Evolutionary conservation across 257 asterid genomes (phyloP).

Genomic region (Salvia miltiorrhiza): DNA sequence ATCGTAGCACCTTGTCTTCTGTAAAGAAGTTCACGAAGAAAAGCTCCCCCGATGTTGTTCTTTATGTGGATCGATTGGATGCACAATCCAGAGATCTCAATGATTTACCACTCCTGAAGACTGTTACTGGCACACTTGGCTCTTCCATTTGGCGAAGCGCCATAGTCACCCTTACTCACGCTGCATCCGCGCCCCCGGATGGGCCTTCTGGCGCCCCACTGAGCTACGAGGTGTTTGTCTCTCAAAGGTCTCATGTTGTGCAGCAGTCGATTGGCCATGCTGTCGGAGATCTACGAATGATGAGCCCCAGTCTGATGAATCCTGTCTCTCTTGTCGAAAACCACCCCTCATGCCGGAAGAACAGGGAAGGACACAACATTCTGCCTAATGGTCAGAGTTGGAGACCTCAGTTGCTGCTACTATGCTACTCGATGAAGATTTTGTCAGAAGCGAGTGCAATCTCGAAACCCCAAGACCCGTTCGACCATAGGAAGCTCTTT

Average conservation of each 20-base stretch:
- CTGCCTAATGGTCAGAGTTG: constrained; percentile 93
- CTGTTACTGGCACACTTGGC: constrained; percentile 65
- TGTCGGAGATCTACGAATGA: constrained; percentile 79
- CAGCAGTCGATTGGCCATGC: constrained; percentile 91
- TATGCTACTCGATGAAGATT: constrained; percentile 88
- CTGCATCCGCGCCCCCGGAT: constrained; percentile 94
- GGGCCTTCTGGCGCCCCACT: constrained; percentile 86
- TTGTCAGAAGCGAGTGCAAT: constrained; percentile 68
- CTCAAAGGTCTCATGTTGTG: constrained; percentile 87
- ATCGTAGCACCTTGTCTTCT: constrained; percentile 56
- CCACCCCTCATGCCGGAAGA: constrained; percentile 81
- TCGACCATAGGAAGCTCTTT: constrained; percentile 74
- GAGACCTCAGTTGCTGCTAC: constrained; percentile 83
- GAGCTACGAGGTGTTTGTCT: constrained; percentile 75
- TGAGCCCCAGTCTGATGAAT: constrained; percentile 81
- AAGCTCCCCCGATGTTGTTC: constrained; percentile 70
- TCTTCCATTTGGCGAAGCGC: constrained; percentile 81
- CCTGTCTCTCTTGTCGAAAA: constrained; percentile 92
- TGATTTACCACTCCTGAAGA: constrained; percentile 73
- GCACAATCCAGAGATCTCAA: constrained; percentile 89
- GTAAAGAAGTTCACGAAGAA: constrained; percentile 70
- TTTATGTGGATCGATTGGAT: constrained; percentile 87
- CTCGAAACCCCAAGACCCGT: constrained; percentile 71
- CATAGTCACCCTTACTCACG: constrained; percentile 87
- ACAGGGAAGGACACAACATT: constrained; percentile 87